Conservation (phyloP, 345 rosid species). For the Melaleuca alternifolia region DNA sequence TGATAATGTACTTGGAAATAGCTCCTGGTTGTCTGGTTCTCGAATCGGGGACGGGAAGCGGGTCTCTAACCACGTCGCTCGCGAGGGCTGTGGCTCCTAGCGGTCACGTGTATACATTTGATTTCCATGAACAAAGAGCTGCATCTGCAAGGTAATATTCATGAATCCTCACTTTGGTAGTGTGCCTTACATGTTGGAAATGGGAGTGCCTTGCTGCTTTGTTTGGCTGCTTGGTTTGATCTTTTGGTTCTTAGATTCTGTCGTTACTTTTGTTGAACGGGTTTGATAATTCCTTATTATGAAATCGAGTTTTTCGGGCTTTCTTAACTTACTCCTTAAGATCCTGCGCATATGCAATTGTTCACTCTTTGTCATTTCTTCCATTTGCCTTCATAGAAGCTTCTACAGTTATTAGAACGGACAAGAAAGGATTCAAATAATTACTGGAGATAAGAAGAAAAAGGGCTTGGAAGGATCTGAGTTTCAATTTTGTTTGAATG, state of each 20-base stretch:
- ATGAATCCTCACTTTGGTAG: neutral
- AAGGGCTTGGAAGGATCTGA: neutral
- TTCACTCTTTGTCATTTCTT: neutral
- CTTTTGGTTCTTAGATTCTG: neutral
- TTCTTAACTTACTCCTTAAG: neutral
- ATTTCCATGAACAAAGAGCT: slow-evolving; percentile 94
- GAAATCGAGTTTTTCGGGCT: neutral
- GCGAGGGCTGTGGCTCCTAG: slow-evolving; percentile 86
- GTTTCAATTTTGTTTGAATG: neutral
- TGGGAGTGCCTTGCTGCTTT: neutral
- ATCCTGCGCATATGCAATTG: neutral
- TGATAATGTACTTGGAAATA: slow-evolving; percentile 68
- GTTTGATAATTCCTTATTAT: neutral
- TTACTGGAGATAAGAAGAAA: neutral
- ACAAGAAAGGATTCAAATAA: neutral
- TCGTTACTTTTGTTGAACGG: neutral
- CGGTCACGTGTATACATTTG: slow-evolving; percentile 89
- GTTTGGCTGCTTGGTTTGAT: neutral
- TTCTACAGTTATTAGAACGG: neutral
- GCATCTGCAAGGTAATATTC: slow-evolving; percentile 59
- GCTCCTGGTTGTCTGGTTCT: slow-evolving; percentile 89
- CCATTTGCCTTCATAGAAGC: neutral
- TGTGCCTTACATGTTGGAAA: neutral
- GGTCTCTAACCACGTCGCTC: slow-evolving; percentile 79
- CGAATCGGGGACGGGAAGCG: slow-evolving; percentile 94